Evolutionary conservation across 192 early-diverging fungal species (phyloP), one percentile per base, ranked within the genome.

Genomic region (Funneliformis geosporum): DNA sequence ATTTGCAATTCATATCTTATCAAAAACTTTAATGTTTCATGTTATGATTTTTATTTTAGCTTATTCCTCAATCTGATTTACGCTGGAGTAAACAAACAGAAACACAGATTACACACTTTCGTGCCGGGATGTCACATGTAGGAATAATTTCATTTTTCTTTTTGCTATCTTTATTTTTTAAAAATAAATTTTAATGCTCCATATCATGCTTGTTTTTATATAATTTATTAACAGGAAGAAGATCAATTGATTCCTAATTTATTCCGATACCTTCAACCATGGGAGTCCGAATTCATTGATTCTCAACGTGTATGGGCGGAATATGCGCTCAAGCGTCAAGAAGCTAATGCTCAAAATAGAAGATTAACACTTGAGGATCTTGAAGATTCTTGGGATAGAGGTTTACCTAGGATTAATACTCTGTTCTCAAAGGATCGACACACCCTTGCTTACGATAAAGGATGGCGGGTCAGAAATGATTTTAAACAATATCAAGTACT

Each of bases 231-330:
- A 55, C 1, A 55, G 50, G 97, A 95, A 75, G 96, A 97, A 84
- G 98, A 97, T 80, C 95, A 96, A 81, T 88, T 97, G 74, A 97
- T 99, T 74, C 98, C 98, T 69, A 98, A 97, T 85, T 83, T 99
- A 88, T 97, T 96, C 87, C 92, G 98, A 71, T 99, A 99, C 85
- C 90, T 99, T 59, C 94, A 96, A 84, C 97, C 98, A 11, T 99
- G 98, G 98, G 95, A 97, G 85, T 97, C 97, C 69, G 98, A 99
- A 86, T 98, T 99, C 84, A 92, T 96, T 79, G 98, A 99, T 80
- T 98, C 97, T 23, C 98, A 98, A 84, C 94, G 98, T 78, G 98
- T 98, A 11, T 99, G 98, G 98, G 95, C 96, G 44, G 98, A 99
- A 84, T 99, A 98, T 82, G 97, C 96, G 4, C 85, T 98, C 46